A percentile compares a stretch with the other conserved stretches of the same genome.
Conservation (phyloP, 495 filamentous ascomycete species). For the Penicillium daleae region DNA sequence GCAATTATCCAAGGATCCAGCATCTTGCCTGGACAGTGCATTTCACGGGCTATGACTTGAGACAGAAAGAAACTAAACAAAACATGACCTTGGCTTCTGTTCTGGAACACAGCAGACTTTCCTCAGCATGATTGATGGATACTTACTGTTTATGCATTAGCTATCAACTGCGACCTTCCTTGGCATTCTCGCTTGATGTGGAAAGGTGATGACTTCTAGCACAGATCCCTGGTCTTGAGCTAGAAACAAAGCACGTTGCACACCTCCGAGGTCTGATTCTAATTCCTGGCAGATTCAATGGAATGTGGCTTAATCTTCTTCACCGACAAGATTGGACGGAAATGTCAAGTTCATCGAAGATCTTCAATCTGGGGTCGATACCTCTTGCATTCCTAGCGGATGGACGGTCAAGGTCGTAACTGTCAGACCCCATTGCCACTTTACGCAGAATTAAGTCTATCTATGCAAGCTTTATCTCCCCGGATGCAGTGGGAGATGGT, state of each 20-base stretch:
- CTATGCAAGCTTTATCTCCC: conserved; percentile 1
- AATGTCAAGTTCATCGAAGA: background rate
- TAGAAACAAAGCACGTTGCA: background rate
- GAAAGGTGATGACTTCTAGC: background rate
- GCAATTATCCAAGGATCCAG: background rate
- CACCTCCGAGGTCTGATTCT: background rate
- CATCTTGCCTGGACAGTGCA: background rate
- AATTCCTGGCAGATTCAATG: background rate
- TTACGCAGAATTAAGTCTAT: background rate
- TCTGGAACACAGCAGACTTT: no score
- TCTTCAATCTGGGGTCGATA: conserved; percentile 5
- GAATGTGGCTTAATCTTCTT: background rate
- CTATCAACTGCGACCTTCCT: no score
- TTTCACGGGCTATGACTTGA: background rate
- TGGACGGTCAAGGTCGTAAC: conserved; percentile 4
- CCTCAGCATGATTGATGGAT: no score
- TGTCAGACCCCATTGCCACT: background rate
- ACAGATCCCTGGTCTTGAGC: background rate
- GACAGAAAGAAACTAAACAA: background rate
- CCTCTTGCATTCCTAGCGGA: conserved; percentile 10
- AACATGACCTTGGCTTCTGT: background rate
- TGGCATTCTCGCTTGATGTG: background rate
- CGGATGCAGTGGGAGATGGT: conserved; percentile 12
- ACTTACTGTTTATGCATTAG: no score
- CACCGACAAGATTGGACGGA: background rate